Evolutionary conservation across 148 eudicot genomes (phyloP).

Genomic region (Cornus controversa): DNA sequence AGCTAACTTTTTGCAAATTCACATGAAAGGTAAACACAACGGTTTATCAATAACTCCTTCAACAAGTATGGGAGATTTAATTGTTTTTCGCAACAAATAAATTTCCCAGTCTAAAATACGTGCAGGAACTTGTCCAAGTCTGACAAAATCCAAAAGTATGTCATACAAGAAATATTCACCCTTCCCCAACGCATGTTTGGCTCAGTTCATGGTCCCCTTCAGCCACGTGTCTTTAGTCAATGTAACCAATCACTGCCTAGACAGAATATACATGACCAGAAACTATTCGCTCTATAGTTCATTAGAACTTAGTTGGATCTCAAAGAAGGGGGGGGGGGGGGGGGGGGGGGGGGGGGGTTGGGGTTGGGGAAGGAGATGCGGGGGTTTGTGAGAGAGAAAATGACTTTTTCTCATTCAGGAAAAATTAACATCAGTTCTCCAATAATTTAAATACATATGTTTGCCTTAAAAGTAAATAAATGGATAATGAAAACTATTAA

Average conservation of each 20-base stretch:
- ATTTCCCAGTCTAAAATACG: background rate
- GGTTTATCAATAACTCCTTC: too few species aligned
- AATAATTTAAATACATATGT: background rate
- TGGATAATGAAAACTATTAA: background rate
- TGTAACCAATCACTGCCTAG: background rate
- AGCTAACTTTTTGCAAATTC: background rate
- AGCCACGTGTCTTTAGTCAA: background rate
- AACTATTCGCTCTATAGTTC: background rate
- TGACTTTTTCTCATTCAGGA: background rate
- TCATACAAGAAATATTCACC: background rate
- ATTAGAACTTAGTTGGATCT: background rate
- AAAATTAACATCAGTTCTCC: conserved; percentile 1
- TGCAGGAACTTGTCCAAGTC: background rate
- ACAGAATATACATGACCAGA: background rate
- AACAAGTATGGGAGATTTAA: too few species aligned
- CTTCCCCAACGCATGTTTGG: background rate
- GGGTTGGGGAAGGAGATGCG: too few species aligned
- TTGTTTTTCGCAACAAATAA: background rate
- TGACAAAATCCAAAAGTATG: background rate
- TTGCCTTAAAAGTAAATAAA: background rate
- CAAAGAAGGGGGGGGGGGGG: background rate
- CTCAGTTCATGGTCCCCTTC: background rate
- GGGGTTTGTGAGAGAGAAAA: too few species aligned
- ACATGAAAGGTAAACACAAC: background rate
- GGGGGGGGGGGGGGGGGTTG: too few species aligned